Percentiles rank a stretch among this genome's conserved stretches.
Evolutionary conservation across 768 basidiomycete genomes (phyloP).

Genomic region (Candolleomyces aberdarensis): DNA sequence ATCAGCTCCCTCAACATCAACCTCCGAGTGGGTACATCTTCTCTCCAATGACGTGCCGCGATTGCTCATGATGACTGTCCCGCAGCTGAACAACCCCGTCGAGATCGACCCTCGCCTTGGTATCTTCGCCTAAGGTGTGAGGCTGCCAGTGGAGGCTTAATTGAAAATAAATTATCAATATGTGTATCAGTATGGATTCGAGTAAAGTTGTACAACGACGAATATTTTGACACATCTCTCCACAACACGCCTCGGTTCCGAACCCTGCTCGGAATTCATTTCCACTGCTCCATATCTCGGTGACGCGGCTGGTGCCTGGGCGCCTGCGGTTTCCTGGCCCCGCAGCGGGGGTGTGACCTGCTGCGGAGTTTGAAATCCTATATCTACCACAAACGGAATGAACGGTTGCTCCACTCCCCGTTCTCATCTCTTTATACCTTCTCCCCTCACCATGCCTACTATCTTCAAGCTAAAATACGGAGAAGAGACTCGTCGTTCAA

Average conservation of each 20-base stretch:
- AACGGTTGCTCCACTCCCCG: conserved; percentile 4
- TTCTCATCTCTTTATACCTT: conserved; percentile 5
- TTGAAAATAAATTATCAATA: not conserved
- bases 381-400: conserved; percentile 9
- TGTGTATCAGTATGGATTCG: not conserved
- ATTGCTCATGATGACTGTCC: conserved; percentile 8
- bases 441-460: conserved; percentile 37
- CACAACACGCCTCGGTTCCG: too few species aligned
- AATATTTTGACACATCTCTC: not conserved
- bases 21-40: conserved; percentile 7
- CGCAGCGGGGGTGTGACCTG: conserved; percentile 19
- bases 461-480: conserved; percentile 67
- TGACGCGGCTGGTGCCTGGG: too few species aligned
- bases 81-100: conserved; percentile 66
- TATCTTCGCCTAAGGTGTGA: conserved; percentile 59
- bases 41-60: not conserved
- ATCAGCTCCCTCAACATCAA: conserved; percentile 57
- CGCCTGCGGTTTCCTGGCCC: too few species aligned
- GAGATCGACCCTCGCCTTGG: conserved; percentile 62
- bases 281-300: not conserved
- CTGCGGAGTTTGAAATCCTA: conserved; percentile 41
- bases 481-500: conserved; percentile 57
- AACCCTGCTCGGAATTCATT: not conserved
- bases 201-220: not conserved
- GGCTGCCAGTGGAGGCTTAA: not conserved